Percentiles rank a stretch among this genome's conserved stretches.
phyloP scores from a whole-genome alignment of 2,329 filamentous ascomycete species.

The Didymella exigua region DNA sequence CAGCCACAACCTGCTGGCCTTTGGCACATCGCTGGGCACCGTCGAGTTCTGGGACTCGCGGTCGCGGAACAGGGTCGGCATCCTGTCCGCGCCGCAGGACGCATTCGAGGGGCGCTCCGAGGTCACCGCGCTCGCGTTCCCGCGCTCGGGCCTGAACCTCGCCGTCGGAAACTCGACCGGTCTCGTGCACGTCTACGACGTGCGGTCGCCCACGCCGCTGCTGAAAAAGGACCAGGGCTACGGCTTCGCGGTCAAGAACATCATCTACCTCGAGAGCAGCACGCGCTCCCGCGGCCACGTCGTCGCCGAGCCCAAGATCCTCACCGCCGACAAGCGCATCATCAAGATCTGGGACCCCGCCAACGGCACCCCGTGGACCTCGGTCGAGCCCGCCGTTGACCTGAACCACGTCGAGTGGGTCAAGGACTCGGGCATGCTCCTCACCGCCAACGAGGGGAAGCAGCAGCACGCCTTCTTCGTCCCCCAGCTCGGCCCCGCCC shows the following conservation, averaged over 20 bases:
- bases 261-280: constrained; percentile 71
- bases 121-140: constrained; percentile 87
- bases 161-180: constrained; percentile 88
- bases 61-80: constrained; percentile 78
- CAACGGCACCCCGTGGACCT: constrained; percentile 89
- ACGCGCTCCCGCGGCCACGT: constrained; percentile 69
- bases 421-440: constrained; percentile 88
- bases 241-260: constrained; percentile 86
- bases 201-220: constrained; percentile 83
- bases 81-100: constrained; percentile 65
- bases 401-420: constrained; percentile 94
- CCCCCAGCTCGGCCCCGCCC: constrained; percentile 88
- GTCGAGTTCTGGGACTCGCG: constrained; percentile 97
- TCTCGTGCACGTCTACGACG: constrained; percentile 86
- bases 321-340: constrained; percentile 91
- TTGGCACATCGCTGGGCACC: constrained; percentile 92
- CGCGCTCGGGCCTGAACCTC: constrained; percentile 79
- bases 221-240: constrained; percentile 96
- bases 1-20: constrained; percentile 87
- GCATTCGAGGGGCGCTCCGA: constrained; percentile 57
- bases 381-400: constrained; percentile 91
- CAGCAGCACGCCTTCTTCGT: constrained; percentile 96
- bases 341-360: constrained; percentile 95
- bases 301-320: constrained; percentile 71
- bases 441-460: constrained; percentile 95